These are phyloP conservation scores for Colletotrichum cordylinicola DNA, from an alignment of 2,329 filamentous ascomycete genomes.

Conservation along the genomic window DNA sequence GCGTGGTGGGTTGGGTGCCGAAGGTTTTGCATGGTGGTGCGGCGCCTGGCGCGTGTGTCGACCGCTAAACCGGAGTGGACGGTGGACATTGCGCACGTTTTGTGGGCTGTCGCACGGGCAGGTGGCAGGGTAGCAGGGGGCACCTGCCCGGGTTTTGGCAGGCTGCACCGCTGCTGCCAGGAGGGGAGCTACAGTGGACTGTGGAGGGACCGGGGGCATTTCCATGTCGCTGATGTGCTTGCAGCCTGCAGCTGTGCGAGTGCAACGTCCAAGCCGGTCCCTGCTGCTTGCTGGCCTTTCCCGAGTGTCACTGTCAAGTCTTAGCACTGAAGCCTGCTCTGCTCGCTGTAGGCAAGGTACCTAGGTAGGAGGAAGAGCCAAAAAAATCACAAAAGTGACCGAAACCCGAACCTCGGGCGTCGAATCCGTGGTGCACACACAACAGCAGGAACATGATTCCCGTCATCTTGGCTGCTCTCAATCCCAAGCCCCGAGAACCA, in stretches of 20 bases:
- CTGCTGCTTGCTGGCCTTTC: neutral
- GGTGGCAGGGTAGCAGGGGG: neutral
- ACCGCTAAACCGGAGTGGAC: neutral
- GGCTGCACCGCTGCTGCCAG: neutral
- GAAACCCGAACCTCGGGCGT: constrained; percentile 8
- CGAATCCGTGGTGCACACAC: neutral
- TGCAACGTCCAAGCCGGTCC: neutral
- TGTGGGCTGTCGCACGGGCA: neutral
- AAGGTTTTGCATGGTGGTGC: neutral
- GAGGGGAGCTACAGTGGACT: neutral
- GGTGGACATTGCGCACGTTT: neutral
- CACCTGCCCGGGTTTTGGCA: neutral
- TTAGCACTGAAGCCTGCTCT: neutral
- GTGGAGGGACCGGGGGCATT: neutral
- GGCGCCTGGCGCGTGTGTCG: neutral
- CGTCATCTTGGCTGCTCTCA: neutral
- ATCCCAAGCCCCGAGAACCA: neutral
- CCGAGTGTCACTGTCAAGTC: neutral
- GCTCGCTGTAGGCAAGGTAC: neutral
- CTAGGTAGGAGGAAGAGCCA: neutral
- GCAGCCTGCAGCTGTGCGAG: neutral
- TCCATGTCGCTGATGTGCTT: neutral
- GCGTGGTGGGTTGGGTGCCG: constrained; percentile 15
- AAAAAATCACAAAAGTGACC: neutral
- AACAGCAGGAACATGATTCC: neutral